Conservation (phyloP, 495 filamentous ascomycete species). For the Penicillium canariense region DNA sequence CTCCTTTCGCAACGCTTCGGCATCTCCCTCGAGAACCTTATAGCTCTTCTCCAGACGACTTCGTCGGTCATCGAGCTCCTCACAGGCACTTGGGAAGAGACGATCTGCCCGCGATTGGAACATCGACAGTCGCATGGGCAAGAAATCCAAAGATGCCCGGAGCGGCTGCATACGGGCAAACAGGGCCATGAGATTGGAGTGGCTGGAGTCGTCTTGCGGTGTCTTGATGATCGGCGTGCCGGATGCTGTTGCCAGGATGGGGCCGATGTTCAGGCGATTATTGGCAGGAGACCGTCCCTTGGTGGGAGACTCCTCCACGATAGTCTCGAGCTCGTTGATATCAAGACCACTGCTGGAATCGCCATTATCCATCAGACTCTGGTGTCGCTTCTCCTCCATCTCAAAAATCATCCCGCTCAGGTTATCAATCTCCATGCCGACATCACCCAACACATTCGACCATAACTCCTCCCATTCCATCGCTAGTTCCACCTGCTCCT, state of each 20-base stretch:
- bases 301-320: slow-evolving; percentile 81
- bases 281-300: slow-evolving; percentile 45
- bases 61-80: slow-evolving; percentile 75
- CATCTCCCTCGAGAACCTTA: slow-evolving; percentile 80
- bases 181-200: slow-evolving; percentile 75
- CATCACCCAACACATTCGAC: slow-evolving; percentile 90
- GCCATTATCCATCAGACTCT: slow-evolving; percentile 57
- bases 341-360: slow-evolving; percentile 66
- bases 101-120: slow-evolving; percentile 74
- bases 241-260: slow-evolving; percentile 55
- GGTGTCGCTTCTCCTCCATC: slow-evolving; percentile 92
- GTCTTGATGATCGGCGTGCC: slow-evolving; percentile 54
- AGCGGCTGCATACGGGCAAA: slow-evolving; percentile 95
- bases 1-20: slow-evolving; percentile 80
- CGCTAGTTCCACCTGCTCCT: slow-evolving; percentile 88
- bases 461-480: slow-evolving; percentile 99
- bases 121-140: slow-evolving; percentile 90
- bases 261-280: slow-evolving; percentile 67
- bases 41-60: slow-evolving; percentile 71
- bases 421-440: slow-evolving; percentile 83
- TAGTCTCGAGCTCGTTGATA: slow-evolving; percentile 87
- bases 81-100: slow-evolving; percentile 83
- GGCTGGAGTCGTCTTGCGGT: slow-evolving; percentile 70
- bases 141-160: slow-evolving; percentile 87
- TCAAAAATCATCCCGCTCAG: slow-evolving; percentile 84